Base-by-base conservation (phyloP, 768 basidiomycete species). In the Dictyophora rubrovolvata region DNA sequence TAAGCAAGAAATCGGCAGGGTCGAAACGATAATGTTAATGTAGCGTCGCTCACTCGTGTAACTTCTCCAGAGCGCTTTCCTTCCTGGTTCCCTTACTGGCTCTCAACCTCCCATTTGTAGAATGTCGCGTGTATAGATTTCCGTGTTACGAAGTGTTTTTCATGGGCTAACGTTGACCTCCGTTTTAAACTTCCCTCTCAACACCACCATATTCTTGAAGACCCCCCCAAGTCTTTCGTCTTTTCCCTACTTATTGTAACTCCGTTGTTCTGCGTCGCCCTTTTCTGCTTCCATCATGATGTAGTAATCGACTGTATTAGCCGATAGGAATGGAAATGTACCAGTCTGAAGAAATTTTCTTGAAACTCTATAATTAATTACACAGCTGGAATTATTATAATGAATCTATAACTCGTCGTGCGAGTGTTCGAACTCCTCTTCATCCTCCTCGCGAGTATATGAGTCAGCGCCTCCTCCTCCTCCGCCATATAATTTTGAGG, bases 401-500 rank as follows among this genome's bases (percentile, higher is more conserved):
- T n/a, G n/a, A 3, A 12, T 59, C 61, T 74, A 83, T 67, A 83
- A 71, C 70, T 83, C 82, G 61, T 82, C 82, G 67, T 82, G 81
- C 21, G 75, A 75, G 59, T 67, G 71, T 61, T 73, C 74, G 33
- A 75, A 70, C 37, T 73, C 74, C 53, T 79, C 77, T 5, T 77
- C 78, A n/a, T 77, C 77, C 12, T 54, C 69, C 16, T 55, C 63
- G 3, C 64, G 64, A 11, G 64, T 70, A 37, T 58, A 48, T 17
- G 56, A 58, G 17, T 58, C 17, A 48, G n/a, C n/a, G n/a, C n/a
- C n/a, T n/a, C 63, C 70, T 7, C 59, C 74, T 42, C 74, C 79
- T 34, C 74, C 72, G 35, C 72, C 69, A 70, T 89, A 89, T 55
- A 91, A 73, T 74, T 93, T 92, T 68, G 82, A 81, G 55, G 92